Base-by-base conservation (phyloP, 1,284 basidiomycete genomes). In the Trametes hirsuta region DNA sequence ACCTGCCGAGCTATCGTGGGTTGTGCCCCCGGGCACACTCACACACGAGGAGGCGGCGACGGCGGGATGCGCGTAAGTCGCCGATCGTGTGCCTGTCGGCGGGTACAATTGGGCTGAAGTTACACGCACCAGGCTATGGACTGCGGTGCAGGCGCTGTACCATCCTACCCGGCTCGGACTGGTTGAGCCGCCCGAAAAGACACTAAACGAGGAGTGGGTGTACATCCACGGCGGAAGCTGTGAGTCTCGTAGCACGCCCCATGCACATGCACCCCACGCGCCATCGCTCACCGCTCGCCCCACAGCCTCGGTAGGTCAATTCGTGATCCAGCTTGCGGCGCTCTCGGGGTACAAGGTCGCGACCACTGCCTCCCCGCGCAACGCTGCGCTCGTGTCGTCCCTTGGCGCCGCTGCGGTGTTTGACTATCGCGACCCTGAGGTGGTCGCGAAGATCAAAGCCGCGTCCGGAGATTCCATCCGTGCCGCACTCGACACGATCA, bases 251-350 rank as follows among this genome's bases (percentile, higher is more conserved):
- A 30, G 30, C 30, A 30, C 30, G 30, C 30, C 30, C 11, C n/a
- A n/a, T 15, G 21, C 5, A 6, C 11, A 42, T 11, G 3, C 8
- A 8, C 14, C 4, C 8, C 11, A 12, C 39, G 2, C 24, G 6
- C 6, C 15, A 2, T 8, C 39, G 10, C 18, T 6, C n/a, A 12
- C 49, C 18, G 12, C 4, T 6, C 15, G 10, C 39, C 39, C 39
- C 11, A 24, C 58, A 67, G 70, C 68, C 34, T 61, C 66, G 18
- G 79, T 82, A 30, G 81, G 81, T 1, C 69, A 77, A n/a, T 81
- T 75, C 65, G 77, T 76, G 0, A 67, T 81, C 24, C 79, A 82
- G 63, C 72, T 82, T 37, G 77, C 77, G 35, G 75, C 75, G 57
- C 55, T 75, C 14, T 64, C 75, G 1, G 81, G 80, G 12, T 77